Base-by-base conservation (phyloP, 2,329 filamentous ascomycete genomes). In the Claviceps capensis region DNA sequence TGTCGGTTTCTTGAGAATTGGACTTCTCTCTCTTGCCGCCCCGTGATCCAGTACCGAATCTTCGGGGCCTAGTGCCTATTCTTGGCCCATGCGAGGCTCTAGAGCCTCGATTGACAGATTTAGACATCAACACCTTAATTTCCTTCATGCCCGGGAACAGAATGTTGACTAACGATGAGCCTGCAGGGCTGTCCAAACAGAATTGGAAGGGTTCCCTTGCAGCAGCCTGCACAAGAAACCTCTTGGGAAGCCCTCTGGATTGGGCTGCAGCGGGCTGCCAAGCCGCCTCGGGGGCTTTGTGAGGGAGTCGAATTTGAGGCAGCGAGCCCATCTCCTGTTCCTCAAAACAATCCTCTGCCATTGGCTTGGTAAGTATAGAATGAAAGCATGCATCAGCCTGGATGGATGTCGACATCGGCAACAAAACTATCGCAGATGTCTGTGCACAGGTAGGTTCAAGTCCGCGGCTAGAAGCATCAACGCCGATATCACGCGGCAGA, bases 331-430 rank as follows among this genome's bases (percentile, higher is more conserved):
- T 86, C 64, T 89, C 85, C 60, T 86, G 84, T 61, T 88, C 84
- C 62, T 88, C 86, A 57, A 90, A 90, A 57, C 86, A 87, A 55
- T 86, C 83, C 56, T 88, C 85, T 5, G 85, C 84, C 68, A 88
- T 84, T 47, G 81, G 80, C 61, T 83, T 86, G 4, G 81, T 81
- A 16, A 73, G 73, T 19, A 76, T 63, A 34, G 73, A 72, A 47
- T 69, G 69, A 51, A 70, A 67, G 47, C 71, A 71, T 30, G 65
- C 63, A 17, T 61, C 70, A 5, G 59, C 51, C 61, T 54, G 51
- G 52, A 50, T 49, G 47, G 55, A 38, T 11, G 52, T 52, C 16
- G 56, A 53, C 34, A 62, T 65, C 48, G 69, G 86, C 7, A 91
- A 70, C 13, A 85, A 88, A 2, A 93, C 86, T 0, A 86, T 86